Base-by-base conservation (phyloP, 129 eudicot species). In the Deinandra increscens region DNA sequence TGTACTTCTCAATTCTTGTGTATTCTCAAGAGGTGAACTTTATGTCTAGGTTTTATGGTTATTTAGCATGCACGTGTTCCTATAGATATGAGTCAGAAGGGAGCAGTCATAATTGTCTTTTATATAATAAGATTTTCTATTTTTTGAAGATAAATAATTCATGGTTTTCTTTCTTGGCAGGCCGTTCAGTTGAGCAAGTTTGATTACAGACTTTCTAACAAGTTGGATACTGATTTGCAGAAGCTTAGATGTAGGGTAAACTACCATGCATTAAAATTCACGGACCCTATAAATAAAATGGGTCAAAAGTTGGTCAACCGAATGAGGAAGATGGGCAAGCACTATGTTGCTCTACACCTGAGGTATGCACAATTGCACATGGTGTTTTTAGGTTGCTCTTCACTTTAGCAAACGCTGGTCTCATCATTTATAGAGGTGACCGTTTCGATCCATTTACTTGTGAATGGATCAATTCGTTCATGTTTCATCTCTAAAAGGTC, bases 211-310 rank as follows among this genome's bases (percentile, higher is more conserved):
- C 97, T 90, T 66, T 74, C 97, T 64, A 90, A 90, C 80, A 87
- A 68, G 75, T 71, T 90, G 81, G 84, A 74, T 31, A 74, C 86
- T 15, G 97, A 90, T 81, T 70, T 82, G 29, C 97, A 90, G 65
- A 90, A 84, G 90, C 97, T 90, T 72, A 87, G 97, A 75, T 90
- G 97, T 80, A 79, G 97, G 76, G 95, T 79, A 38, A 90, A 90
- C 79, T 90, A 90, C 73, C 97, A 90, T 73, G 95, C 97, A 26
- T 69, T 90, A 59, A 83, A 72, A 81, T 90, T 90, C 73, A 90
- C 97, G 3, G 75, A 87, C 46, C 86, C 95, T 26, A 90, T 90
- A 36, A 75, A 66, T 75, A 72, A 83, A 84, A 87, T 90, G 97
- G 97, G 97, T 64, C 82, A 73, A 62, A 79, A 69, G 26, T 66